Evolutionary conservation across 2,329 filamentous ascomycete species (phyloP).

Genomic region (Bimuria novae-zelandiae): DNA sequence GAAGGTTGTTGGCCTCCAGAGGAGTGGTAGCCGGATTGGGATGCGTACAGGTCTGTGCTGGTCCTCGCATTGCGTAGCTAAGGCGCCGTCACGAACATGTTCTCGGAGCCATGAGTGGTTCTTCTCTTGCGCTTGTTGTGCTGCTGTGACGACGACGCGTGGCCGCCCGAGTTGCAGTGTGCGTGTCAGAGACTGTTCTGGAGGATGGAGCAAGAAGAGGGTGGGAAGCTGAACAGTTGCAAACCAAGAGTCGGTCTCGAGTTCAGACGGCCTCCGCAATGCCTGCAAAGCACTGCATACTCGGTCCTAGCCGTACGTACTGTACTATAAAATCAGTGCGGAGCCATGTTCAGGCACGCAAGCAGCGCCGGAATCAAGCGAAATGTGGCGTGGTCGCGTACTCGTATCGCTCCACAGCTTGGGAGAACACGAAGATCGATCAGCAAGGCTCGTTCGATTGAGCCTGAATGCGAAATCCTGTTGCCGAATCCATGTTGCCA

Average conservation of each 20-base stretch:
- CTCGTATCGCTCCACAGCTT: background rate
- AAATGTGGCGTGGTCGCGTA: background rate
- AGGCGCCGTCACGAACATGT: background rate
- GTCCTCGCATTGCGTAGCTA: background rate
- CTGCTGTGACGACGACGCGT: background rate
- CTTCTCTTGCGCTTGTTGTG: background rate
- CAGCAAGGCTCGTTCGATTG: background rate
- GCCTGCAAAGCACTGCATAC: background rate
- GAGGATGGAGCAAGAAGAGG: background rate
- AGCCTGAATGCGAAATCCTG: background rate
- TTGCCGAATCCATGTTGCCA: background rate
- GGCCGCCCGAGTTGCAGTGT: too few species aligned
- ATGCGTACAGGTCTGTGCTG: background rate
- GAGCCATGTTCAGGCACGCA: background rate
- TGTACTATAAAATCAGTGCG: background rate
- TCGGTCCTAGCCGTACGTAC: background rate
- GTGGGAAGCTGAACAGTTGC: too few species aligned
- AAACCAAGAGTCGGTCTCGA: too few species aligned
- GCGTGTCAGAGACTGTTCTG: background rate
- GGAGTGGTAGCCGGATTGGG: conserved; percentile 2
- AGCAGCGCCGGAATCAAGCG: background rate
- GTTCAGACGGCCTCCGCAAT: background rate
- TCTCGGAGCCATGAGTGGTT: background rate
- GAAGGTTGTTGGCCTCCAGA: background rate
- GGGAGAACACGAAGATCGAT: background rate